phyloP scores from a whole-genome alignment of 2,329 filamentous ascomycete species.

The Trichoderma koningiopsis region DNA sequence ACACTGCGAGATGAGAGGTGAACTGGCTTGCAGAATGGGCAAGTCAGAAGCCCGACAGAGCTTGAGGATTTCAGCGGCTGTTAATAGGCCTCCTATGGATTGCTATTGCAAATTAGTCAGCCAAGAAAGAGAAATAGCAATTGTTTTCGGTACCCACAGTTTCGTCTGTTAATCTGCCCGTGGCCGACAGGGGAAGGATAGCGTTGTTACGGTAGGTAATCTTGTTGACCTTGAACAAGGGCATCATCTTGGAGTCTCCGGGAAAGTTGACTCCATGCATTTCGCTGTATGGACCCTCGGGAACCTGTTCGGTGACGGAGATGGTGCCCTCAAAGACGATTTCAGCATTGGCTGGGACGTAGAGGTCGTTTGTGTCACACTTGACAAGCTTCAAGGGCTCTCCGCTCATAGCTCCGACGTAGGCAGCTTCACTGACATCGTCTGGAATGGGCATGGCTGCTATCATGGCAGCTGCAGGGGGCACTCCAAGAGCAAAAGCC shows the following conservation, averaged over 20 bases:
- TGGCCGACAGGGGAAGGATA: not conserved
- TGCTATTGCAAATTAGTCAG: not conserved
- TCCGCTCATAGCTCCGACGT: not conserved
- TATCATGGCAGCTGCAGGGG: not conserved
- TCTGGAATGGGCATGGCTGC: not conserved
- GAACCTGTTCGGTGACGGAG: not conserved
- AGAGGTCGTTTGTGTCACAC: not conserved
- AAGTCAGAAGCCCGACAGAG: too few species aligned
- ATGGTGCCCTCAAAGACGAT: not conserved
- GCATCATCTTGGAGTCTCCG: not conserved
- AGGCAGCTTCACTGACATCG: not conserved
- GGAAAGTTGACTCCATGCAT: not conserved
- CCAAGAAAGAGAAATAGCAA: not conserved
- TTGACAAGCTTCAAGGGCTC: not conserved
- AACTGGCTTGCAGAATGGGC: too few species aligned
- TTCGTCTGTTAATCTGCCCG: not conserved
- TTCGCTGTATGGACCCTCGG: not conserved
- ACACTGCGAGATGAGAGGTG: too few species aligned
- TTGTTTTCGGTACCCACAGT: not conserved
- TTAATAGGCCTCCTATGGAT: too few species aligned
- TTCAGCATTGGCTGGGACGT: not conserved
- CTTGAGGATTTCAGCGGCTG: too few species aligned
- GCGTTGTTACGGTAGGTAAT: not conserved
- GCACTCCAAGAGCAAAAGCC: not conserved
- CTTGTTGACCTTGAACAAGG: not conserved